phyloP scores from a whole-genome alignment of 1,284 basidiomycete species.

The Rhodotorula sp. region DNA sequence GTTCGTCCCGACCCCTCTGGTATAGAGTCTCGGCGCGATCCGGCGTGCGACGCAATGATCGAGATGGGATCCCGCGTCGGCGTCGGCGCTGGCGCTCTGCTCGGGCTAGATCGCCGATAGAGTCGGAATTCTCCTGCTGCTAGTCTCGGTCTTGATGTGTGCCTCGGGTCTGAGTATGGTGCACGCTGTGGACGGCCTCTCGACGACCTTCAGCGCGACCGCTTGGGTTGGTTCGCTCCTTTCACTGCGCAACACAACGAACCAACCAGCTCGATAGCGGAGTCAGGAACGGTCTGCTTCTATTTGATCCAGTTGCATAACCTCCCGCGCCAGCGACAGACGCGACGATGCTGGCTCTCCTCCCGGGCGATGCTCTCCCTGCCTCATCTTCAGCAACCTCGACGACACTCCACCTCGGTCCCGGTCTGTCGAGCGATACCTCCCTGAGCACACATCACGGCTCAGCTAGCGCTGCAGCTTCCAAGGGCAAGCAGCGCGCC shows the following conservation, averaged over 20 bases:
- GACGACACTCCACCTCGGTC: slow-evolving; percentile 33
- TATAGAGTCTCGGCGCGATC: too few species aligned
- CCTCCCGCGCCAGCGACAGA: background rate
- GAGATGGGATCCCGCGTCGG: too few species aligned
- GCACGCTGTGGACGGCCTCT: too few species aligned
- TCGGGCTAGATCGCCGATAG: too few species aligned
- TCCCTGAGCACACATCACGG: background rate
- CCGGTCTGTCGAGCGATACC: slow-evolving; percentile 21
- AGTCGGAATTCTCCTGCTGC: too few species aligned
- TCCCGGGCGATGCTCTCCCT: slow-evolving; percentile 36
- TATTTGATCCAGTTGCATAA: accelerated
- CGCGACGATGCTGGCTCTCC: slow-evolving; percentile 21
- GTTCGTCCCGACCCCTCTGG: background rate
- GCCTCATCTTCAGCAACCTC: slow-evolving; percentile 9
- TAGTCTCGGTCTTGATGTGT: too few species aligned
- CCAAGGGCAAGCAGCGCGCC: slow-evolving; percentile 21
- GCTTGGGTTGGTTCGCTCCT: too few species aligned
- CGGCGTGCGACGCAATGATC: background rate
- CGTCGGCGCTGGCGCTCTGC: too few species aligned
- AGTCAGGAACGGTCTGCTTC: background rate
- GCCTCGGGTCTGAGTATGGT: too few species aligned
- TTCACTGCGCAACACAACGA: too few species aligned
- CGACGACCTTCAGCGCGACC: too few species aligned
- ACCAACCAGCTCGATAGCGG: background rate
- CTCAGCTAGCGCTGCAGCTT: background rate